A percentile compares a stretch with the other conserved stretches of the same genome.
These are phyloP conservation scores for Penicillium alfredii DNA, from an alignment of 495 filamentous ascomycete species.

Conservation along the genomic window DNA sequence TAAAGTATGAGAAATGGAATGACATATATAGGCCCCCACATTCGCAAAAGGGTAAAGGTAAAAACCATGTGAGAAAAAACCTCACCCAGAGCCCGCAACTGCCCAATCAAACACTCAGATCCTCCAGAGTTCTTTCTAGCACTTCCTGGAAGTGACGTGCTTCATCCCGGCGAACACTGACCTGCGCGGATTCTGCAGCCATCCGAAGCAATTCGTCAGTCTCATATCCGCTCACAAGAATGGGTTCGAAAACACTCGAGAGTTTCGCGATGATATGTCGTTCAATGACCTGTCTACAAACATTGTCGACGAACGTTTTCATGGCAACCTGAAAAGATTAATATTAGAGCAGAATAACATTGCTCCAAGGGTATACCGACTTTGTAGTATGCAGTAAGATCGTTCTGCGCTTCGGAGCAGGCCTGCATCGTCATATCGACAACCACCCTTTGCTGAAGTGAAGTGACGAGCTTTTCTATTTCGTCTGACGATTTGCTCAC, in stretches of 20 bases:
- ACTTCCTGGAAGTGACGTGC: constrained; percentile 2
- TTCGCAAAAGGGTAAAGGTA: too few relatives aligned
- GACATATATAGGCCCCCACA: too few relatives aligned
- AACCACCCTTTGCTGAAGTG: constrained; percentile 9
- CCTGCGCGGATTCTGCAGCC: constrained; percentile 4
- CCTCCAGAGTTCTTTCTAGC: constrained; percentile 7
- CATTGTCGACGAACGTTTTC: constrained; percentile 37
- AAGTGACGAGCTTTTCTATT: constrained; percentile 7
- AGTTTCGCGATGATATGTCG: constrained; percentile 13
- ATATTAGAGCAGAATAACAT: too few relatives aligned
- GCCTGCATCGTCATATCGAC: constrained; percentile 23
- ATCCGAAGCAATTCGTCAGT: constrained; percentile 2
- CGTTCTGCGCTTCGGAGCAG: constrained; percentile 16
- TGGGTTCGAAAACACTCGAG: background rate
- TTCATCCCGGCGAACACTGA: constrained; percentile 3
- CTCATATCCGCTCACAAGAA: background rate
- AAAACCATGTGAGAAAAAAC: too few relatives aligned
- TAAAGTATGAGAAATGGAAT: too few relatives aligned
- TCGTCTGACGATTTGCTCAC: constrained; percentile 5
- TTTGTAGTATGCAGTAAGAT: constrained; percentile 29
- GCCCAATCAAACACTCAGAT: constrained; percentile 3
- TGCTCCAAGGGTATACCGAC: too few relatives aligned
- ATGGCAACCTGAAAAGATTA: constrained; percentile 30
- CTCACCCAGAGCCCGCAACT: too few relatives aligned
- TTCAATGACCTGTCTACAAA: constrained; percentile 17